These are phyloP conservation scores for Boeremia exigua DNA, from an alignment of 2,329 filamentous ascomycete species.

Conservation along the genomic window DNA sequence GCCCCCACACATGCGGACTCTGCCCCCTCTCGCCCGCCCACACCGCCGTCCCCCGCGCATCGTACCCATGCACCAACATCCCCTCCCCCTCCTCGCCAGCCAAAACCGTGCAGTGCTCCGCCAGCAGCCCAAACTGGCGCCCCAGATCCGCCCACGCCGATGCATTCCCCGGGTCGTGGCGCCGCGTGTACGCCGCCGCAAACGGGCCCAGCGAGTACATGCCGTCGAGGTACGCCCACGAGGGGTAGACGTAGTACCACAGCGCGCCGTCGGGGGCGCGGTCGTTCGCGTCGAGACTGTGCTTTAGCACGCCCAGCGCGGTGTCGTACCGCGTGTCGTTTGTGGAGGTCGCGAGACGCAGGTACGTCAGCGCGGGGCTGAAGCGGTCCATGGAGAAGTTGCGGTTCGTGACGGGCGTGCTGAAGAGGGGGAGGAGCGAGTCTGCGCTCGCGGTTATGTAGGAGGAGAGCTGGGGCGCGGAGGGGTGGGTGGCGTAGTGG, in stretches of 20 bases:
- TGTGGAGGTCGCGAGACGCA: conserved; percentile 22
- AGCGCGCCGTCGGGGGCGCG: conserved; percentile 38
- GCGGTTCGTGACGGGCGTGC: not conserved
- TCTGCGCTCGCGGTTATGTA: not conserved
- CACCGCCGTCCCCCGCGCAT: conserved; percentile 54
- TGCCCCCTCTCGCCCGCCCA: conserved; percentile 63
- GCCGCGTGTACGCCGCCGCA: conserved; percentile 36
- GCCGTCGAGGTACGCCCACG: conserved; percentile 62
- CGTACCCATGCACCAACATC: conserved; percentile 63
- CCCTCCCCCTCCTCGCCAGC: not conserved
- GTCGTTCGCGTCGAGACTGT: conserved; percentile 36
- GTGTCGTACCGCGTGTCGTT: conserved; percentile 21
- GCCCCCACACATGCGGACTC: conserved; percentile 61
- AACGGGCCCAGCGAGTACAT: conserved; percentile 59
- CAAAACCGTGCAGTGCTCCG: conserved; percentile 50
- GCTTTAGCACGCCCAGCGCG: conserved; percentile 20
- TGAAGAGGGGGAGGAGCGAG: not conserved
- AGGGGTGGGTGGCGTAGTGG: conserved; percentile 11
- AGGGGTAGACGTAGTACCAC: conserved; percentile 54
- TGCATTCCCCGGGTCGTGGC: conserved; percentile 5
- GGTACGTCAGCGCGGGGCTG: conserved; percentile 35
- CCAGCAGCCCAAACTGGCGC: conserved; percentile 49
- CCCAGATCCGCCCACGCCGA: conserved; percentile 22
- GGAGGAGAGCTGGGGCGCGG: not conserved
- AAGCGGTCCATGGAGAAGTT: conserved; percentile 39